These are phyloP conservation scores for Cladosporium sp. DNA, from an alignment of 2,329 filamentous ascomycete genomes.

Conservation along the genomic window DNA sequence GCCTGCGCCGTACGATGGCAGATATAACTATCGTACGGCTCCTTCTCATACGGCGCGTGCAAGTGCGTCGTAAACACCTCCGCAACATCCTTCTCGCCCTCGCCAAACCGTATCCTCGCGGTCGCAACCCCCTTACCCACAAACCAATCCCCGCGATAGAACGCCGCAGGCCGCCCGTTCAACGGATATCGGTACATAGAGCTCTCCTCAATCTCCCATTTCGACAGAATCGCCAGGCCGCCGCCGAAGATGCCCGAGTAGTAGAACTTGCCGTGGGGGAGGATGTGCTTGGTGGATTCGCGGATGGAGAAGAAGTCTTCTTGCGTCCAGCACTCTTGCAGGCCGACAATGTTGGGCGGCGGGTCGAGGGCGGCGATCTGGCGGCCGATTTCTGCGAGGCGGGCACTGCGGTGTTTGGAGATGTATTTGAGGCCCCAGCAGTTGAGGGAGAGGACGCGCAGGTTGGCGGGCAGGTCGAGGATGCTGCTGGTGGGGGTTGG, in stretches of 20 bases:
- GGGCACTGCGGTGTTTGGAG: conserved; percentile 73
- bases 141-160: conserved; percentile 94
- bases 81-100: conserved; percentile 64
- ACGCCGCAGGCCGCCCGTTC: conserved; percentile 89
- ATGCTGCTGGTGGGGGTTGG: background rate
- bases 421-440: conserved; percentile 96
- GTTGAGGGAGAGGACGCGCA: conserved; percentile 86
- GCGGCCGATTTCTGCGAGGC: conserved; percentile 80
- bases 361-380: conserved; percentile 71
- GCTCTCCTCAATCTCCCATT: conserved; percentile 90
- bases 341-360: conserved; percentile 79
- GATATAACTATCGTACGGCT: conserved; percentile 79
- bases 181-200: conserved; percentile 85
- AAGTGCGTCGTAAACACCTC: conserved; percentile 89
- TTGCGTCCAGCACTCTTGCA: conserved; percentile 94
- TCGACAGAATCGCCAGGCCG: conserved; percentile 83
- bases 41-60: conserved; percentile 83
- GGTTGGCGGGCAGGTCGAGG: conserved; percentile 40
- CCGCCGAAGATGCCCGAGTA: conserved; percentile 84
- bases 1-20: conserved; percentile 90
- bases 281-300: conserved; percentile 67
- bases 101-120: conserved; percentile 74
- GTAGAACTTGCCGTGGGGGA: conserved; percentile 94
- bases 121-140: conserved; percentile 92
- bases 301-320: conserved; percentile 80